phyloP scores from a whole-genome alignment of 176 grass and related monocot genomes.

The Carex scoparia region DNA sequence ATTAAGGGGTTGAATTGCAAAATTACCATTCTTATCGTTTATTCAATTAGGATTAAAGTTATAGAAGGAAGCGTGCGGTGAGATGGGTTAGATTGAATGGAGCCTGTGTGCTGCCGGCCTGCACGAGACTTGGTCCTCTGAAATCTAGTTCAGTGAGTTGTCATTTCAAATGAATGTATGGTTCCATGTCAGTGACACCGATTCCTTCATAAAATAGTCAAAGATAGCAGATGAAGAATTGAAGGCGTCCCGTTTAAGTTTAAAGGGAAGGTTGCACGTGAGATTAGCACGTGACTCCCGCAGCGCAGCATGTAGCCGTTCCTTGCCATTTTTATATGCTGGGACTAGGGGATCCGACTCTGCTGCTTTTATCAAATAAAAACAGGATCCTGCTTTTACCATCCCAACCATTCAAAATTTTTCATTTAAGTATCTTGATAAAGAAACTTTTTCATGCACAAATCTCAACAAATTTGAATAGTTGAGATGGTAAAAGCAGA shows the following conservation, averaged over 20 bases:
- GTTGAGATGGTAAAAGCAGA: too few species aligned
- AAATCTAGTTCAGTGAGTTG: not conserved
- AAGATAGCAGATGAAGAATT: not conserved
- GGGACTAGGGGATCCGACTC: not conserved
- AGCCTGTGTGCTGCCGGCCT: not conserved
- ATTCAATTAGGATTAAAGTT: not conserved
- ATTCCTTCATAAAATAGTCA: not conserved
- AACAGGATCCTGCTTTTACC: too few species aligned
- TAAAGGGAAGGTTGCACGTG: not conserved
- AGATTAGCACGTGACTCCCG: not conserved
- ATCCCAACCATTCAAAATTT: too few species aligned
- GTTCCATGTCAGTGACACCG: not conserved
- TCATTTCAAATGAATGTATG: not conserved
- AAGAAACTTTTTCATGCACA: too few species aligned
- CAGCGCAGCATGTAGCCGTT: not conserved
- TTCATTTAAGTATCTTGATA: too few species aligned
- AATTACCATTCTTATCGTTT: not conserved
- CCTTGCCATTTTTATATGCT: not conserved
- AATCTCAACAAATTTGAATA: too few species aligned
- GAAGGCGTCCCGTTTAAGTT: not conserved
- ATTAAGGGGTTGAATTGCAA: not conserved
- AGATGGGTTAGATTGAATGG: not conserved
- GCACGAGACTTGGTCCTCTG: not conserved
- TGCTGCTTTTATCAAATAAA: too few species aligned
- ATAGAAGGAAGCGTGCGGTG: constrained; percentile 4